Base-by-base conservation (phyloP, 2,329 filamentous ascomycete genomes). In the Parastagonospora avenae region DNA sequence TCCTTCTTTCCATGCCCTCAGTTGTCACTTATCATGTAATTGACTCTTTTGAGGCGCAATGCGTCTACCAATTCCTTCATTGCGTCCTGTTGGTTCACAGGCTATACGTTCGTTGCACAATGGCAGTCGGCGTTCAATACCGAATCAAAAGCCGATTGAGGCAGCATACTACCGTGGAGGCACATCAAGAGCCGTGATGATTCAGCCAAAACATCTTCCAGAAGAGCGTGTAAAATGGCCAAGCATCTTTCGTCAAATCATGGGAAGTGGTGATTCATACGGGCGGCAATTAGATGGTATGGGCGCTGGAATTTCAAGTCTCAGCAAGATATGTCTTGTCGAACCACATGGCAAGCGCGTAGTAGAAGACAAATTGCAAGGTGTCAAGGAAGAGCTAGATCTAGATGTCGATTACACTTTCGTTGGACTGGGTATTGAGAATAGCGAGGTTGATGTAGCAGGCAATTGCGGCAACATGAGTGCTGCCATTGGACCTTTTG, bases 381-480 rank as follows among this genome's bases (percentile, higher is more conserved):
- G 37, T 14, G 15, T 9, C 8, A 16, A 33, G 12, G 9, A 16
- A 27, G 30, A 32, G 12, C 24, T 35, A 12, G 15, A 8, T 35
- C 14, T 29, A 14, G 82, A 89, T 54, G 77, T 89, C 5, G 84
- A 88, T 48, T 90, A 87, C 63, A 90, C 87, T 0, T 90, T 91
- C 66, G 82, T 86, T 2, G 83, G 86, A 36, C 76, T 90, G 4
- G 86, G 86, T 1, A 80, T 90, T 46, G 80, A 80, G 42, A 79
- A 86, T 56, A 75, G 74, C 4, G 71, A 75, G 15, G 77, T 90
- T 4, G 87, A 90, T 63, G 80, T 83, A 62, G 83, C 85, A 0
- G 84, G 86, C 11, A 91, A 90, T 61, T 90, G 88, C 64, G 88
- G 88, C 12, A 90, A 90, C 67, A 87, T 91, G 85, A 83, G 91